Percentiles rank a stretch among this genome's conserved stretches.
Conservation (phyloP, 2,329 filamentous ascomycete genomes). For the Helotiales sp. region DNA sequence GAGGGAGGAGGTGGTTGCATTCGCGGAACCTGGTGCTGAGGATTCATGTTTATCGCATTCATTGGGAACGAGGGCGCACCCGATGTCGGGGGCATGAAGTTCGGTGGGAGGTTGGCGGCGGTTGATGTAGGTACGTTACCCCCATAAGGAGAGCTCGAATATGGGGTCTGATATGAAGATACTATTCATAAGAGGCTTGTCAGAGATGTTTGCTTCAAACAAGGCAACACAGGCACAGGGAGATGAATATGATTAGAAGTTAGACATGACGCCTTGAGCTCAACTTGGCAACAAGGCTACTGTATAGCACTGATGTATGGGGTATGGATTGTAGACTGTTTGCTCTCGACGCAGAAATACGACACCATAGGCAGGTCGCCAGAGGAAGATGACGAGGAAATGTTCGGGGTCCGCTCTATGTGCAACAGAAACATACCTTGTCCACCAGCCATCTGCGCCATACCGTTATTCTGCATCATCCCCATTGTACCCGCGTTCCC, state of each 20-base stretch:
- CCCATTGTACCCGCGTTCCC: slow-evolving; percentile 45
- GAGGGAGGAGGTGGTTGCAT: slow-evolving; percentile 41
- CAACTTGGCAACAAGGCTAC: slow-evolving; percentile 3
- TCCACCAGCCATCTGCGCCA: slow-evolving; percentile 43
- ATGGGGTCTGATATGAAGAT: slow-evolving; percentile 61
- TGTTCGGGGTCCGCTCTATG: slow-evolving; percentile 17
- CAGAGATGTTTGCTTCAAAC: slow-evolving; percentile 37
- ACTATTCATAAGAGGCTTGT: slow-evolving; percentile 48
- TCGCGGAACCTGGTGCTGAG: slow-evolving; percentile 38
- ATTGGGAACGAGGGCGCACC: slow-evolving; percentile 59
- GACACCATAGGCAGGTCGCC: background rate
- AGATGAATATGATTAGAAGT: slow-evolving; percentile 26
- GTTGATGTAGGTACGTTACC: slow-evolving; percentile 43
- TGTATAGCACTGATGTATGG: slow-evolving; percentile 22
- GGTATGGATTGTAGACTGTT: background rate
- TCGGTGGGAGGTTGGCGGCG: slow-evolving; percentile 53
- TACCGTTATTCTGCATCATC: slow-evolving; percentile 61
- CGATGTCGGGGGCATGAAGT: slow-evolving; percentile 61
- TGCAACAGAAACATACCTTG: slow-evolving; percentile 41
- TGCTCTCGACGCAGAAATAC: background rate
- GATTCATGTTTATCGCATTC: slow-evolving; percentile 51
- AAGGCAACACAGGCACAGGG: slow-evolving; percentile 24
- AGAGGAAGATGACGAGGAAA: slow-evolving; percentile 10
- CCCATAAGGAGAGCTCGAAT: slow-evolving; percentile 61
- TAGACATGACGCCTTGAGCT: slow-evolving; percentile 27